Evolutionary conservation across 2,329 filamentous ascomycete species (phyloP).

Genomic region (Amylocarpus encephaloides): DNA sequence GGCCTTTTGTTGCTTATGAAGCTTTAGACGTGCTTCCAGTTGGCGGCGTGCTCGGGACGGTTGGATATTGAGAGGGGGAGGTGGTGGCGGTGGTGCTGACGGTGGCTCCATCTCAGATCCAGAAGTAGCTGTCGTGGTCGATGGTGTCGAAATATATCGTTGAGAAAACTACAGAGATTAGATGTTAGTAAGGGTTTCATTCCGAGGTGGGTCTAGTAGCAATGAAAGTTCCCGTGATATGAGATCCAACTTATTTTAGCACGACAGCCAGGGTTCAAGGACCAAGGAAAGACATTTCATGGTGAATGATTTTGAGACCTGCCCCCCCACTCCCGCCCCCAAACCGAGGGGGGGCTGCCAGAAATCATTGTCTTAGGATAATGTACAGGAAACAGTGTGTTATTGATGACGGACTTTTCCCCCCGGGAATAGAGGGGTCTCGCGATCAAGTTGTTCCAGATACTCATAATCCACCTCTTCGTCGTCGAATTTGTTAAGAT

Average conservation of each 20-base stretch:
- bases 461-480: constrained; percentile 34
- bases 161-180: constrained; percentile 27
- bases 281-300: constrained; percentile 16
- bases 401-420: constrained; percentile 55
- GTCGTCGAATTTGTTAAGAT: constrained; percentile 32
- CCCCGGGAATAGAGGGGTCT: constrained; percentile 32
- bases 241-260: not conserved
- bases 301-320: constrained; percentile 20
- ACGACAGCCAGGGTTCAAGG: constrained; percentile 7
- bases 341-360: constrained; percentile 17
- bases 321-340: constrained; percentile 19
- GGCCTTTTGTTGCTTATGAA: constrained; percentile 57
- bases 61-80: constrained; percentile 74
- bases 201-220: constrained; percentile 9
- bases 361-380: constrained; percentile 20
- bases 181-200: constrained; percentile 17
- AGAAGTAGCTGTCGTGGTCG: constrained; percentile 28
- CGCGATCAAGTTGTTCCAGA: constrained; percentile 32
- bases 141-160: constrained; percentile 31
- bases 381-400: constrained; percentile 25
- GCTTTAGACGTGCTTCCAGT: constrained; percentile 78
- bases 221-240: constrained; percentile 11
- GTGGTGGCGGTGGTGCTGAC: constrained; percentile 59
- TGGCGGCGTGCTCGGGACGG: constrained; percentile 83
- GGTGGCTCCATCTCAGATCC: constrained; percentile 43